Conservation (phyloP, 148 eudicot genomes). For the Silene latifolia region DNA sequence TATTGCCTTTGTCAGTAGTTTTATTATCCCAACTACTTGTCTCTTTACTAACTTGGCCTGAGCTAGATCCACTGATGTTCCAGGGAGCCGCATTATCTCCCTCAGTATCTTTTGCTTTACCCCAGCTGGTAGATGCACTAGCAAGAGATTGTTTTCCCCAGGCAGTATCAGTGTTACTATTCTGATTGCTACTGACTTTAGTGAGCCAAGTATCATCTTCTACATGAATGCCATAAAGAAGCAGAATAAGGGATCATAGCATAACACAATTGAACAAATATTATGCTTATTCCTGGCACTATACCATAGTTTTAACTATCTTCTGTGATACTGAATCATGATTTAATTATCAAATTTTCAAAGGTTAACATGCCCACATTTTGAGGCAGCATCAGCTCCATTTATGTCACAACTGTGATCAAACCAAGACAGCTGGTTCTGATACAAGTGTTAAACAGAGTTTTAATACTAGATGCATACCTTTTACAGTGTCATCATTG, state of each 20-base stretch:
- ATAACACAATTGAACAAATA: neutral
- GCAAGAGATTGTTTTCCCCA: conserved; percentile 10
- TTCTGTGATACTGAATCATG: neutral
- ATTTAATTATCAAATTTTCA: neutral
- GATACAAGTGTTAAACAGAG: neutral
- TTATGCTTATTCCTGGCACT: neutral
- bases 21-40: conserved; percentile 22
- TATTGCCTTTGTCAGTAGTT: conserved; percentile 14
- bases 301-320: conserved; percentile 22
- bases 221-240: conserved; percentile 21
- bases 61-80: conserved; percentile 26
- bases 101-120: conserved; percentile 21
- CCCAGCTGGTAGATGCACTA: conserved; percentile 35
- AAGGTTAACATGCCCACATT: neutral
- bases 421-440: neutral
- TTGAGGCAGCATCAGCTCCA: neutral
- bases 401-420: neutral
- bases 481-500: conserved; percentile 30
- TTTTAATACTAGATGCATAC: neutral
- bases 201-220: conserved; percentile 49
- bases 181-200: conserved; percentile 36
- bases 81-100: conserved; percentile 31
- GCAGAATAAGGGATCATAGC: neutral
- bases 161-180: neutral
- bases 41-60: conserved; percentile 16